Conservation (phyloP, 176 grass and related monocot species). For the Luzula sylvatica region DNA sequence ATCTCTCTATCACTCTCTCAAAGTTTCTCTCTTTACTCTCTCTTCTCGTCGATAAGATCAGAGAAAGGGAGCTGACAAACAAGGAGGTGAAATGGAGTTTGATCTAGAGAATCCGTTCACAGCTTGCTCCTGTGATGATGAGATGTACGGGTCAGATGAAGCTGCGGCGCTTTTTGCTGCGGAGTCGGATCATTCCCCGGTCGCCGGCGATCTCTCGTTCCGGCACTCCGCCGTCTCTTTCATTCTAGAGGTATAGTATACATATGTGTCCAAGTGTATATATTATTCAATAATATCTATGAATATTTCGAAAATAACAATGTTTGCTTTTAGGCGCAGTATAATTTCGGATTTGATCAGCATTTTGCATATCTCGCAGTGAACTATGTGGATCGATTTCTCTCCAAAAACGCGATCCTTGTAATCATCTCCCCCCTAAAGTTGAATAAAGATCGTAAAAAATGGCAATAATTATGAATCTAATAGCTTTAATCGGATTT, state of each 20-base stretch:
- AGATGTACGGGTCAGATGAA: constrained; percentile 31
- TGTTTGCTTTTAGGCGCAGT: constrained; percentile 38
- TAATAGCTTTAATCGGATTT: constrained; percentile 28
- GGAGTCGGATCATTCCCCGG: constrained; percentile 36
- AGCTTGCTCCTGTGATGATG: constrained; percentile 64
- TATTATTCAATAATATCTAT: neutral
- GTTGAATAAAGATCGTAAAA: neutral
- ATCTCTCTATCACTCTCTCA: too few relatives aligned
- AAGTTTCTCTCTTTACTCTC: constrained; percentile 1
- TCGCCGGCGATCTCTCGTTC: constrained; percentile 20
- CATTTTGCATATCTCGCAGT: constrained; percentile 82
- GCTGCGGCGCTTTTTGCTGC: constrained; percentile 43
- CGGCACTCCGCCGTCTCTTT: constrained; percentile 44
- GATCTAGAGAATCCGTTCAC: constrained; percentile 97
- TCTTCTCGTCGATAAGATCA: constrained; percentile 10
- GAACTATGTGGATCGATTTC: constrained; percentile 97
- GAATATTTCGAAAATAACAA: neutral
- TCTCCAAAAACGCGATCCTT: constrained; percentile 63
- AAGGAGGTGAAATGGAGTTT: constrained; percentile 42
- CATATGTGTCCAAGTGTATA: neutral
- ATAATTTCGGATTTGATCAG: constrained; percentile 46
- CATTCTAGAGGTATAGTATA: constrained; percentile 52
- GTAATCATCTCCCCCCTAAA: constrained; percentile 24
- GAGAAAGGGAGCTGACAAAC: constrained; percentile 5
- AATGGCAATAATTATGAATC: neutral